Conservation (phyloP, 345 rosid genomes). For the Hypericum perforatum region DNA sequence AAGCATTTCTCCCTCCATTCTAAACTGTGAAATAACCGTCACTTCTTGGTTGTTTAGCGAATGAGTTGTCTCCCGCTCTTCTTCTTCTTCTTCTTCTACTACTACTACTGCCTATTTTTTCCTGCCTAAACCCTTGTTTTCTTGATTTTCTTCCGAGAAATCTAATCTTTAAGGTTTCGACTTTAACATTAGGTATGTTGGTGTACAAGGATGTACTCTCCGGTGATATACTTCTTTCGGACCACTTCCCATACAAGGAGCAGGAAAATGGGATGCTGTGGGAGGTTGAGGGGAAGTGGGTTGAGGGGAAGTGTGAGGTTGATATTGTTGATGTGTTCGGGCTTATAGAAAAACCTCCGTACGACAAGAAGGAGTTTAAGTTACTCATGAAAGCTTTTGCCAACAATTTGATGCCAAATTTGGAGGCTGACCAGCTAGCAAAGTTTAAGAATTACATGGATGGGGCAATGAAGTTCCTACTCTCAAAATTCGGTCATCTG, state of each 20-base stretch:
- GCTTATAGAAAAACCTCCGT: constrained; percentile 98
- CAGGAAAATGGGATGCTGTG: constrained; percentile 55
- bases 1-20: too few relatives aligned
- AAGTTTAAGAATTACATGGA: constrained; percentile 73
- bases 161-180: too few relatives aligned
- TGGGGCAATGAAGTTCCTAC: constrained; percentile 82
- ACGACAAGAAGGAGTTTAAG: constrained; percentile 74
- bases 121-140: too few relatives aligned
- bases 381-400: constrained; percentile 57
- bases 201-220: constrained; percentile 76
- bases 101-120: too few relatives aligned
- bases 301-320: constrained; percentile 62
- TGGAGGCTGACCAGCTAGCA: constrained; percentile 42
- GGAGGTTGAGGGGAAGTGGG: constrained; percentile 99
- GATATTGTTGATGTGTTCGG: constrained; percentile 96
- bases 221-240: constrained; percentile 93
- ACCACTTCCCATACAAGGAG: constrained; percentile 89
- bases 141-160: too few relatives aligned
- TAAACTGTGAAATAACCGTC: too few relatives aligned
- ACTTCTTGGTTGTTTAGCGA: too few relatives aligned
- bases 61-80: too few relatives aligned
- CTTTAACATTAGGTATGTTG: too few relatives aligned
- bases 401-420: constrained; percentile 55
- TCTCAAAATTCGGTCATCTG: constrained; percentile 66
- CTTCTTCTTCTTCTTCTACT: too few relatives aligned